Conservation (phyloP, 176 grass and related monocot species). For the Rhipidocladum racemiflorum region DNA sequence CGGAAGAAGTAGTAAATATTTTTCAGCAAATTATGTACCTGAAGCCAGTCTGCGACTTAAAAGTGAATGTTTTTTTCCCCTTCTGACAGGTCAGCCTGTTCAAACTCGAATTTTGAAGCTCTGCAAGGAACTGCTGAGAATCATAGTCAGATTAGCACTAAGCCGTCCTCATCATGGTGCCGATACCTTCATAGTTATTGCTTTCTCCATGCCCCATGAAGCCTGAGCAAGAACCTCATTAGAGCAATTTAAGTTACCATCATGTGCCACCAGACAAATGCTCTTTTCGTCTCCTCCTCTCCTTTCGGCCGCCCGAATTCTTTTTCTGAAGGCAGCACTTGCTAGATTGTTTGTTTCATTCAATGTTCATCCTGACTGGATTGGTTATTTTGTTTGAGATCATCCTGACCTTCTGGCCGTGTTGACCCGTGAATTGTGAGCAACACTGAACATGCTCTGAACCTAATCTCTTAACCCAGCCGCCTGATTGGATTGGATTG, state of each 20-base stretch:
- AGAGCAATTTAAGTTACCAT: slow-evolving; percentile 11
- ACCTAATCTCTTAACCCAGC: background rate
- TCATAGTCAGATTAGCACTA: slow-evolving; percentile 19
- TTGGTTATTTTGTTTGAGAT: background rate
- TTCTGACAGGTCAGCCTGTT: background rate
- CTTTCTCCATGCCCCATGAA: slow-evolving; percentile 24
- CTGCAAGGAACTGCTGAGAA: background rate
- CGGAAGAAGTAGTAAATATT: too few relatives aligned
- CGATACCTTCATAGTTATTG: background rate
- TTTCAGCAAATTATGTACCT: background rate
- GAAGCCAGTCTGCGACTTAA: background rate
- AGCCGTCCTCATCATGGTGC: background rate
- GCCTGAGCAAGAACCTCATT: slow-evolving; percentile 28
- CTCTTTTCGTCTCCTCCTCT: background rate
- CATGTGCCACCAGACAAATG: slow-evolving; percentile 13
- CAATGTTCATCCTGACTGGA: background rate
- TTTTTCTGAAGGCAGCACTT: background rate
- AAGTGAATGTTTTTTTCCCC: background rate
- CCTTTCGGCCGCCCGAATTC: slow-evolving; percentile 22
- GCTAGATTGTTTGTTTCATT: slow-evolving; percentile 6
- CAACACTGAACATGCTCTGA: slow-evolving; percentile 21
- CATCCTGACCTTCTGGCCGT: background rate
- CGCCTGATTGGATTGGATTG: slow-evolving; percentile 21
- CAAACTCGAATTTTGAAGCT: slow-evolving; percentile 26
- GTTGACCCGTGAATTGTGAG: slow-evolving; percentile 13